Percentiles rank a stretch among this genome's conserved stretches.
Evolutionary conservation across 2,329 filamentous ascomycete genomes (phyloP).

Genomic region (Aureobasidium sp.): DNA sequence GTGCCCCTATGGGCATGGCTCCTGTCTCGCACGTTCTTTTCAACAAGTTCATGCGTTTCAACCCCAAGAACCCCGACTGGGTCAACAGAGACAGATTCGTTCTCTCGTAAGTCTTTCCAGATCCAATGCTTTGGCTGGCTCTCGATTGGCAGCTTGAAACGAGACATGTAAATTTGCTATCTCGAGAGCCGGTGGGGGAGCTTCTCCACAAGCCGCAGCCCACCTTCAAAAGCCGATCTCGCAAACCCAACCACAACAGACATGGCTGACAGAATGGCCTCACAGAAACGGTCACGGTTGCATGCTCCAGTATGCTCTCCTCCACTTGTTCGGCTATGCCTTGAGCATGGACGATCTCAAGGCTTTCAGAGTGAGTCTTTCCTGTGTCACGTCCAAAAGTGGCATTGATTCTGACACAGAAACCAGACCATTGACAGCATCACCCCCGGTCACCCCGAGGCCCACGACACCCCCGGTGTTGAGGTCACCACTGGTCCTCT

Average conservation of each 20-base stretch:
- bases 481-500: conserved; percentile 98
- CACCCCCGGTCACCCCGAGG: conserved; percentile 92
- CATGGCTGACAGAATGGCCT: conserved; percentile 5
- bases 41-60: conserved; percentile 99
- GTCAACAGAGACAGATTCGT: conserved; percentile 97
- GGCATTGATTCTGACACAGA: conserved; percentile 21
- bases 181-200: neutral
- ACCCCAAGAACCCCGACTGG: conserved; percentile 98
- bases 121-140: conserved; percentile 1
- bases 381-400: conserved; percentile 32
- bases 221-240: conserved; percentile 1
- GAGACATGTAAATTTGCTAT: conserved; percentile 1
- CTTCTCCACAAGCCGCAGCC: neutral
- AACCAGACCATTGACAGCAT: conserved; percentile 62
- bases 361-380: conserved; percentile 76
- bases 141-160: neutral
- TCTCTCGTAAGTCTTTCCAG: conserved; percentile 71
- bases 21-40: conserved; percentile 93
- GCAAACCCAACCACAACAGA: neutral
- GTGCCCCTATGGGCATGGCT: conserved; percentile 96
- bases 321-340: conserved; percentile 91
- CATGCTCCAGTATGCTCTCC: conserved; percentile 98
- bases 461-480: conserved; percentile 91
- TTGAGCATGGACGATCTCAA: conserved; percentile 88
- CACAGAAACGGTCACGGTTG: conserved; percentile 92